Percentiles rank a stretch among this genome's conserved stretches.
These are phyloP conservation scores for Aspergillus cristatus DNA, from an alignment of 495 filamentous ascomycete genomes.

Conservation along the genomic window DNA sequence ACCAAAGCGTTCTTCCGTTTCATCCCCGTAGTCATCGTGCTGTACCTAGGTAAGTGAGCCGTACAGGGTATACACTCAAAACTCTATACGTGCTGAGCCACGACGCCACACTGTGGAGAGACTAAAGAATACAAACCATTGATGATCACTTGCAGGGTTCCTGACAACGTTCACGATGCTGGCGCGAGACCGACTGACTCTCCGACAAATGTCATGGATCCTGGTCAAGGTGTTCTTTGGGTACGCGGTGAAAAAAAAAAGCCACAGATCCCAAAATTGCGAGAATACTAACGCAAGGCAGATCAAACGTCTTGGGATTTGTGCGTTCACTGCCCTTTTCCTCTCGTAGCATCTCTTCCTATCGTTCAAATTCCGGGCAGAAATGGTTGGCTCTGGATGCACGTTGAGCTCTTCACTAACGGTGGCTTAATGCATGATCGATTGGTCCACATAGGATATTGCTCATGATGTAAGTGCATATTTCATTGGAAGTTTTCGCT, in stretches of 20 bases:
- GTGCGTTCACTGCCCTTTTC: constrained; percentile 37
- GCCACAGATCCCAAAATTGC: no score
- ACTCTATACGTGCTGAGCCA: constrained; percentile 4
- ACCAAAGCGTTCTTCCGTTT: constrained; percentile 91
- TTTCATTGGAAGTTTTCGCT: no score
- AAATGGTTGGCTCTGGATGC: constrained; percentile 1
- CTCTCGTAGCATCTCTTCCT: no score
- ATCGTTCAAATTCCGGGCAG: no score
- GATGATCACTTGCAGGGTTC: constrained; percentile 53
- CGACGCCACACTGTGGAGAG: not conserved
- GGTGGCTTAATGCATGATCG: constrained; percentile 31
- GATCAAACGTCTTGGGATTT: constrained; percentile 73
- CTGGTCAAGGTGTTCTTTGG: constrained; percentile 76
- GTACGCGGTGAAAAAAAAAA: constrained; percentile 37
- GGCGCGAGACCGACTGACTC: constrained; percentile 64
- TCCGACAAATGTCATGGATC: constrained; percentile 75
- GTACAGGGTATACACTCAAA: no score
- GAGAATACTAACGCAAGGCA: constrained; percentile 17
- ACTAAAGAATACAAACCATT: constrained; percentile 2
- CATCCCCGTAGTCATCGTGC: constrained; percentile 72
- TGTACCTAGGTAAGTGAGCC: constrained; percentile 53
- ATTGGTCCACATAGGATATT: constrained; percentile 43
- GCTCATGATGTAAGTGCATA: constrained; percentile 39
- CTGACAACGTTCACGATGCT: constrained; percentile 87
- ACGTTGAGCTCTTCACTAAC: constrained; percentile 19